Base-by-base conservation (phyloP, 2,329 filamentous ascomycete species). In the Hypoxylon sp. region DNA sequence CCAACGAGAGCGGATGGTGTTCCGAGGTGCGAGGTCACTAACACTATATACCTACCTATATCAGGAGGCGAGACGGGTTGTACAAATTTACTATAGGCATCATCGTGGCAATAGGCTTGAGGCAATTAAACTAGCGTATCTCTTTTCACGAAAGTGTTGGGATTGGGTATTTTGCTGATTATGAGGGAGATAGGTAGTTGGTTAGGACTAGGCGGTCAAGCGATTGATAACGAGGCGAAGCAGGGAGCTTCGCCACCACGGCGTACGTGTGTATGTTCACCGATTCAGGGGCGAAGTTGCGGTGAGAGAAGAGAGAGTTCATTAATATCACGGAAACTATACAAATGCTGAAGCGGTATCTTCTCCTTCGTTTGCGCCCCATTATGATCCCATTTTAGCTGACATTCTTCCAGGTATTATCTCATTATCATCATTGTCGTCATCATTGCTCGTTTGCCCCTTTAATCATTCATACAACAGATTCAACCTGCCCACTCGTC, bases 171-270 rank as follows among this genome's bases (percentile, higher is more conserved):
- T 32, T 28, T 21, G 17, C n/a, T 13, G 6, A 30, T 19, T 6
- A 48, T 3, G 36, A 17, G n/a, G 19, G 17, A 32, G 17, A 6
- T 52, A 19, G 34, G 28, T 57, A 38, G 50, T 63, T 63, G 58
- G 59, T 14, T 51, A 43, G 38, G 19, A 50, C 55, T 32, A 57
- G 36, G 34, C 38, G 43, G 62, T 57, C 49, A 58, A 52, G 32
- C 17, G 7, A n/a, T 49, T 11, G 28, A 63, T 30, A 66, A 38
- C 45, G 67, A 63, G 60, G 67, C 67, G 64, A 65, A 60, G 63
- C 62, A 13, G n/a, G 6, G 3, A 23, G 56, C 65, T 57, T 57
- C 65, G 60, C 60, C 60, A 64, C 65, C 56, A 60, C 56, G 48
- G 41, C n/a, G 6, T 55, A 38, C 30, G 48, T 46, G 48, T 17